phyloP scores from a whole-genome alignment of 352 stramenopile genomes.

The Pythium biforme region DNA sequence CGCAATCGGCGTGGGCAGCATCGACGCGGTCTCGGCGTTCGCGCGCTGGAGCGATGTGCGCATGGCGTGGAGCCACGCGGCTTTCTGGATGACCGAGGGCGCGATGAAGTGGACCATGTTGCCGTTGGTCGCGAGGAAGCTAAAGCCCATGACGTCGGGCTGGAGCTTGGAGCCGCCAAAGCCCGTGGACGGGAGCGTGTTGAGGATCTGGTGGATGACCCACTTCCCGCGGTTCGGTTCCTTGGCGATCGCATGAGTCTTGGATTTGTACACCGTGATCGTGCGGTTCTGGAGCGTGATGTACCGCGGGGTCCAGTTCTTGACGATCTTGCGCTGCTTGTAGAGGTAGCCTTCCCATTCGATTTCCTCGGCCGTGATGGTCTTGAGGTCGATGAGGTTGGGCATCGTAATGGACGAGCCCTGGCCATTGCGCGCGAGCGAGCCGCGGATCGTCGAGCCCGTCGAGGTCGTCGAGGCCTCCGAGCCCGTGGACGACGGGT shows the following conservation, averaged over 20 bases:
- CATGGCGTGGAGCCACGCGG: conserved; percentile 85
- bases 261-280: conserved; percentile 84
- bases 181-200: conserved; percentile 69
- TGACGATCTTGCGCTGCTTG: conserved; percentile 89
- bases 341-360: conserved; percentile 90
- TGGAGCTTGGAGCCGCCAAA: conserved; percentile 81
- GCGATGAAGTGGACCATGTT: conserved; percentile 86
- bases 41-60: conserved; percentile 58
- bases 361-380: conserved; percentile 79
- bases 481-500: conserved; percentile 14
- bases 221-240: conserved; percentile 76
- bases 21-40: conserved; percentile 37
- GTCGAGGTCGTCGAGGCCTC: conserved; percentile 3
- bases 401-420: conserved; percentile 42
- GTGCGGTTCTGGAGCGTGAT: conserved; percentile 84
- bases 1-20: conserved; percentile 27
- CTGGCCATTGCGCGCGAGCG: conserved; percentile 20
- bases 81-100: conserved; percentile 68
- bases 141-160: conserved; percentile 77
- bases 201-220: conserved; percentile 81
- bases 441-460: conserved; percentile 16
- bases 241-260: conserved; percentile 81
- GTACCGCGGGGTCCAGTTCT: conserved; percentile 87
- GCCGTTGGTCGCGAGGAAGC: conserved; percentile 79
- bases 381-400: conserved; percentile 87